A percentile compares a stretch with the other conserved stretches of the same genome.
phyloP scores from a whole-genome alignment of 2,329 filamentous ascomycete species.

The Hymenoscyphus linearis region DNA sequence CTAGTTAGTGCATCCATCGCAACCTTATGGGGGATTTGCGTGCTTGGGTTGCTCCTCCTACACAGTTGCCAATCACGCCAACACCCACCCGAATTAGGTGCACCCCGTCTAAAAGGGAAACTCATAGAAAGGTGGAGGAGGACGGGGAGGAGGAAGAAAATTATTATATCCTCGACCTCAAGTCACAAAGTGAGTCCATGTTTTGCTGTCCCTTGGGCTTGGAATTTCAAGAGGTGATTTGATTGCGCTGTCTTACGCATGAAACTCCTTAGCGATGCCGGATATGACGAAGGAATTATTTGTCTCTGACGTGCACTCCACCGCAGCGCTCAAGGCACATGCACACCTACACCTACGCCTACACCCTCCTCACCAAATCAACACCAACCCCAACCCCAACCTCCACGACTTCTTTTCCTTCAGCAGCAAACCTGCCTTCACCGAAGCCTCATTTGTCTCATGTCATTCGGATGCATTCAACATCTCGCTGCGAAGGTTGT shows the following conservation, averaged over 20 bases:
- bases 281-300: not conserved
- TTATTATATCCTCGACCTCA: too few relatives aligned
- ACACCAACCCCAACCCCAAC: conserved; percentile 5
- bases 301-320: not conserved
- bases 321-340: not conserved
- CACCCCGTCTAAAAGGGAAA: not conserved
- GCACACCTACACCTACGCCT: not conserved
- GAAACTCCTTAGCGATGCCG: not conserved
- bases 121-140: not conserved
- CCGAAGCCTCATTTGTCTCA: conserved; percentile 30
- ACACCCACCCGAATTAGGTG: not conserved
- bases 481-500: conserved; percentile 27
- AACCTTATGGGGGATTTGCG: conserved; percentile 11
- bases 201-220: too few relatives aligned
- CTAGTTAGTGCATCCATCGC: not conserved
- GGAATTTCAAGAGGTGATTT: too few relatives aligned
- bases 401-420: conserved; percentile 22
- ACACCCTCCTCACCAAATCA: not conserved
- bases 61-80: conserved; percentile 7
- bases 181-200: too few relatives aligned
- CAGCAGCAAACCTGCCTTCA: conserved; percentile 27
- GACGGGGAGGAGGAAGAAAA: too few relatives aligned
- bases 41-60: conserved; percentile 15
- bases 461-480: conserved; percentile 28
- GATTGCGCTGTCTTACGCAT: not conserved